A percentile compares a stretch with the other conserved stretches of the same genome.
These are phyloP conservation scores for Diaporthe nobilis DNA, from an alignment of 2,329 filamentous ascomycete genomes.

Conservation along the genomic window DNA sequence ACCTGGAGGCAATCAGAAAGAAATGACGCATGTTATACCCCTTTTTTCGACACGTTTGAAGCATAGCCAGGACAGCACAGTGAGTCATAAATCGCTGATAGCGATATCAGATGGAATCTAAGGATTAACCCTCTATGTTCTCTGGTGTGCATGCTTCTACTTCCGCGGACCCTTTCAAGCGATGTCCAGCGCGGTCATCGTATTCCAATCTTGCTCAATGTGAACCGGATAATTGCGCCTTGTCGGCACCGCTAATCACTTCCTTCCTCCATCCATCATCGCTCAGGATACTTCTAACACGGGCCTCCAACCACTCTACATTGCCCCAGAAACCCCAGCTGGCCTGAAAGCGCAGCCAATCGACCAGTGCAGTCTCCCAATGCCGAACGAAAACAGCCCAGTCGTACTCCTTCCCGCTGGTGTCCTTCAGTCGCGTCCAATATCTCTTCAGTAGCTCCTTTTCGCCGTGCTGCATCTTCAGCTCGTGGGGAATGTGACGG, in stretches of 20 bases:
- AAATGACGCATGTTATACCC: too few relatives aligned
- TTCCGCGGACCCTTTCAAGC: too few relatives aligned
- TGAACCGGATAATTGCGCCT: neutral
- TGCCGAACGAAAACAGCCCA: slow-evolving; percentile 70
- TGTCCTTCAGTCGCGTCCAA: slow-evolving; percentile 52
- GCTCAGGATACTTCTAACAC: slow-evolving; percentile 63
- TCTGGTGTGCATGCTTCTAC: too few relatives aligned
- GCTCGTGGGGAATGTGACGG: slow-evolving; percentile 46
- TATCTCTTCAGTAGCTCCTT: slow-evolving; percentile 66
- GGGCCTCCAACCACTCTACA: slow-evolving; percentile 69
- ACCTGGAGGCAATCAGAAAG: neutral
- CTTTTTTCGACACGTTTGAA: too few relatives aligned
- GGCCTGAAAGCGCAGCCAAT: slow-evolving; percentile 75
- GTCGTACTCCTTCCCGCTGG: slow-evolving; percentile 58
- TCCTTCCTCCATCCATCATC: slow-evolving; percentile 55
- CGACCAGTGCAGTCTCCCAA: slow-evolving; percentile 77
- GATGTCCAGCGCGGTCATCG: neutral
- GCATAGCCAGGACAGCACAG: too few relatives aligned
- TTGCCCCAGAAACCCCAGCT: slow-evolving; percentile 75
- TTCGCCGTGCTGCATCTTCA: slow-evolving; percentile 68
- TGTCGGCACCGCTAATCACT: neutral
- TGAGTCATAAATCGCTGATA: too few relatives aligned
- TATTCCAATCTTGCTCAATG: neutral
- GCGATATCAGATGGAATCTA: too few relatives aligned
- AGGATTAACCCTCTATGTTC: too few relatives aligned